phyloP scores from a whole-genome alignment of 768 basidiomycete genomes.

The Dentipellis fragilis region DNA sequence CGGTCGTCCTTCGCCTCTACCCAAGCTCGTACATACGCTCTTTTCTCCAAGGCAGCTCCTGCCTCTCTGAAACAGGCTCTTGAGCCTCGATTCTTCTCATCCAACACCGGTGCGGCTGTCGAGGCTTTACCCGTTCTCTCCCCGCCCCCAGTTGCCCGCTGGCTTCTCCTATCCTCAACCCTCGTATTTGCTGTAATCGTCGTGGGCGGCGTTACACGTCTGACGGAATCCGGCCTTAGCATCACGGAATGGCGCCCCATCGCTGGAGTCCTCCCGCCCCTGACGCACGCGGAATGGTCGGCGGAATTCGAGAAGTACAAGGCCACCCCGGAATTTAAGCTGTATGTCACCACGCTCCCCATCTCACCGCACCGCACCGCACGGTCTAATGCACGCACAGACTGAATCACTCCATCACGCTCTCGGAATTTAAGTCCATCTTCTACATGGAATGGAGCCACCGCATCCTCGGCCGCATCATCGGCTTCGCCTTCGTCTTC shows the following conservation, averaged over 20 bases:
- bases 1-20: not conserved
- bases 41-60: conserved; percentile 1
- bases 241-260: conserved; percentile 98
- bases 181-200: conserved; percentile 90
- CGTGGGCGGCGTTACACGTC: conserved; percentile 90
- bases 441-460: conserved; percentile 99
- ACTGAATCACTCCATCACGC: conserved; percentile 77
- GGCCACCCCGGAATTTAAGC: conserved; percentile 87
- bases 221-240: conserved; percentile 94
- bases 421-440: conserved; percentile 91
- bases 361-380: not conserved
- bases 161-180: conserved; percentile 78
- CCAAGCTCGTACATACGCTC: not conserved
- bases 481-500: conserved; percentile 74
- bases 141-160: conserved; percentile 62
- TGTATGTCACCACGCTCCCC: conserved; percentile 43
- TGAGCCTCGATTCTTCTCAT: conserved; percentile 31
- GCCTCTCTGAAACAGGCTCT: conserved; percentile 12
- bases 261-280: conserved; percentile 79
- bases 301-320: conserved; percentile 91
- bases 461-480: conserved; percentile 82
- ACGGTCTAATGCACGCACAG: conserved; percentile 29
- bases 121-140: conserved; percentile 45
- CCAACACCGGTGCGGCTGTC: conserved; percentile 17
- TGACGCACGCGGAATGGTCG: conserved; percentile 68